Conservation (phyloP, 2,329 filamentous ascomycete genomes). For the Zasmidium cellare region DNA sequence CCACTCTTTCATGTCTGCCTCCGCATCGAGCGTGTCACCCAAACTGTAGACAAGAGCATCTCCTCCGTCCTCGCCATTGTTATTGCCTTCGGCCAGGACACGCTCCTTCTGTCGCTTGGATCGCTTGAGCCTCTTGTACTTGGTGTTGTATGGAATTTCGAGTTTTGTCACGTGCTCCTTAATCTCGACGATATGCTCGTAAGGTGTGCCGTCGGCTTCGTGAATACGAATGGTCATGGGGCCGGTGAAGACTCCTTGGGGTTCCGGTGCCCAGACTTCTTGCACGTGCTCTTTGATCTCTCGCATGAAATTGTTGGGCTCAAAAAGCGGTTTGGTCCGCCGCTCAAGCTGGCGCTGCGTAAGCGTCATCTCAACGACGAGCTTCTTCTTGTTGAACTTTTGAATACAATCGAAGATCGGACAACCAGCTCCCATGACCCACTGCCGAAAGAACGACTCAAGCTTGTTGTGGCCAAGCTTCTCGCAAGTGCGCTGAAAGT, state of each 20-base stretch:
- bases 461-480: constrained; percentile 84
- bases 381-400: constrained; percentile 94
- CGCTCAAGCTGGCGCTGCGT: constrained; percentile 69
- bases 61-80: constrained; percentile 55
- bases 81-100: constrained; percentile 64
- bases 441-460: constrained; percentile 90
- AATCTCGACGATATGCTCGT: constrained; percentile 96
- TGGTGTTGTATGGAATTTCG: constrained; percentile 97
- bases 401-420: constrained; percentile 84
- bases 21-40: constrained; percentile 82
- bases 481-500: constrained; percentile 82
- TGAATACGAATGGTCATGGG: constrained; percentile 98
- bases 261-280: constrained; percentile 63
- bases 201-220: constrained; percentile 95
- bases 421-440: constrained; percentile 85
- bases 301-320: constrained; percentile 75
- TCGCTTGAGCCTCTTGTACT: constrained; percentile 95
- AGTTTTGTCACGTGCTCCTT: constrained; percentile 82
- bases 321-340: constrained; percentile 58
- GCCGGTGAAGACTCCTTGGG: constrained; percentile 75
- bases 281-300: constrained; percentile 80
- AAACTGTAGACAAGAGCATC: constrained; percentile 87
- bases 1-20: constrained; percentile 82
- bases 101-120: constrained; percentile 81
- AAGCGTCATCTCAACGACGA: constrained; percentile 90